Percentiles rank a stretch among this genome's conserved stretches.
Evolutionary conservation across 768 basidiomycete genomes (phyloP).

Genomic region (Lyophyllum decastes): DNA sequence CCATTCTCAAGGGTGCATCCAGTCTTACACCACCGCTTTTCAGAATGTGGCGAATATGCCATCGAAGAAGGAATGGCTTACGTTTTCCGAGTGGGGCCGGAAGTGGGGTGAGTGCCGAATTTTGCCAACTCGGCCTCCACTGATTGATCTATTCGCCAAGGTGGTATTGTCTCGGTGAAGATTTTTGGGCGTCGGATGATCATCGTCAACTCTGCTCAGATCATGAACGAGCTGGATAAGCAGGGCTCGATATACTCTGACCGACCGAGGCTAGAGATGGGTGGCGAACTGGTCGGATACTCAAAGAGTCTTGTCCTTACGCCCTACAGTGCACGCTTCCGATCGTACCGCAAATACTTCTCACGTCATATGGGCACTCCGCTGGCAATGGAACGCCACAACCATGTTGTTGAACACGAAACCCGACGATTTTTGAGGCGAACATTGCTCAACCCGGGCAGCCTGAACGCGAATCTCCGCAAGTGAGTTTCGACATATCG

Average conservation of each 20-base stretch:
- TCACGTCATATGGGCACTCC: conserved; percentile 40
- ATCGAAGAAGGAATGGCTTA: conserved; percentile 43
- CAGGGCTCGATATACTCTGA: conserved; percentile 49
- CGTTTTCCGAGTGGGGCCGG: conserved; percentile 49
- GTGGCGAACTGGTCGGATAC: conserved; percentile 51
- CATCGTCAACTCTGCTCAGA: conserved; percentile 44
- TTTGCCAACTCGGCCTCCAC: neutral
- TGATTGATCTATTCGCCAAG: conserved; percentile 20
- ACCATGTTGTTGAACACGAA: conserved; percentile 35
- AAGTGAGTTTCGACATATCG: conserved; percentile 31
- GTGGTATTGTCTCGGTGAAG: conserved; percentile 37
- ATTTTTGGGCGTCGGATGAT: conserved; percentile 48
- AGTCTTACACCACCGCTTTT: neutral
- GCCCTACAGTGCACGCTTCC: conserved; percentile 43
- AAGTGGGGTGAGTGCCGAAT: too few species aligned
- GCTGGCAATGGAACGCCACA: conserved; percentile 27
- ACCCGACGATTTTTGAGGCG: conserved; percentile 38
- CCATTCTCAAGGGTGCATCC: neutral
- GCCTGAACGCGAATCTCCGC: conserved; percentile 37
- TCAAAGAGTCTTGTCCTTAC: conserved; percentile 44
- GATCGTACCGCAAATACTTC: conserved; percentile 45
- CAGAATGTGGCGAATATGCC: conserved; percentile 54
- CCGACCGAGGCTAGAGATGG: conserved; percentile 49
- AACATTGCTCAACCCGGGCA: conserved; percentile 30
- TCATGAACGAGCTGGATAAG: conserved; percentile 49